Evolutionary conservation across 129 eudicot species (phyloP).

Genomic region (Scalesia atractyloides): DNA sequence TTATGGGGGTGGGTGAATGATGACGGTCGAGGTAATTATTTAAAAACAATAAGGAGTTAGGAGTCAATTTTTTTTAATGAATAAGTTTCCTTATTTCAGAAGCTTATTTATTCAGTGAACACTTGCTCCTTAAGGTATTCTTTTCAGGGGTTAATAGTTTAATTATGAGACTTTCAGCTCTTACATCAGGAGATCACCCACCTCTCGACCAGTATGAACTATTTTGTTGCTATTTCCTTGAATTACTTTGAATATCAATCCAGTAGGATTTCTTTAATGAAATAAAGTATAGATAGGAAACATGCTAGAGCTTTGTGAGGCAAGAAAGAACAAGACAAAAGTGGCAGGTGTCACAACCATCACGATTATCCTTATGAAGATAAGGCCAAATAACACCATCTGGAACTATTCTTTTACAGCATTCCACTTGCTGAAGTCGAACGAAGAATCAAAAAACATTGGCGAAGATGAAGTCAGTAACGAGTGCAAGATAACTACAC

Average conservation of each 20-base stretch:
- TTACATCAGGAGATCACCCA: no score
- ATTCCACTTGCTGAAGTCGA: conserved; percentile 59
- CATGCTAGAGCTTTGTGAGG: conserved; percentile 94
- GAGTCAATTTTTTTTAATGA: no score
- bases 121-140: no score
- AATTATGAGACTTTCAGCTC: no score
- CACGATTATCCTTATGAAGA: conserved; percentile 85
- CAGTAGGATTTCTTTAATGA: background rate
- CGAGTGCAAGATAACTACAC: background rate
- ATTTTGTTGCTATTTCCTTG: background rate
- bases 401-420: no score
- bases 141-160: no score
- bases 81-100: no score
- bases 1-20: no score
- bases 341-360: conserved; percentile 92
- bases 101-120: no score
- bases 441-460: background rate
- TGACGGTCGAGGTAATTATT: no score
- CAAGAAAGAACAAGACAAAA: conserved; percentile 92
- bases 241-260: background rate
- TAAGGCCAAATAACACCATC: conserved; percentile 85
- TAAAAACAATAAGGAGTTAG: no score
- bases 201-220: no score
- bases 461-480: conserved; percentile 11
- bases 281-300: conserved; percentile 20